Evolutionary conservation across 805 yeast genomes (phyloP).

Genomic region (Priceomyces carsonii): DNA sequence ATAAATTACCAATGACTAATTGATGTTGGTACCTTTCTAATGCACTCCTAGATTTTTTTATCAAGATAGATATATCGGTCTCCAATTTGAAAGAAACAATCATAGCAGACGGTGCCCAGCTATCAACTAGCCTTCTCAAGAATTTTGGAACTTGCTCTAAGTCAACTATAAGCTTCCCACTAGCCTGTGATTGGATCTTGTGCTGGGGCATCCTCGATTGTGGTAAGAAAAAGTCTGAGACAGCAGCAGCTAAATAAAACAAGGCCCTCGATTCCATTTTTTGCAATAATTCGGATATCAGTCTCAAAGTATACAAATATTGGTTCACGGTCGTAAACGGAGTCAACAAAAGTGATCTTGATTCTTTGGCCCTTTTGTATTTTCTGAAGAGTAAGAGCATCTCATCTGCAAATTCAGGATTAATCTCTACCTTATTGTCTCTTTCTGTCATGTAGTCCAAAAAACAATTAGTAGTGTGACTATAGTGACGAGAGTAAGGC

Average conservation of each 20-base stretch:
- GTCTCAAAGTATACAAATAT: slow-evolving; percentile 79
- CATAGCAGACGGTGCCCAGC: slow-evolving; percentile 96
- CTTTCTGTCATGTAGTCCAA: slow-evolving; percentile 74
- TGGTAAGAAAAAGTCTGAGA: slow-evolving; percentile 93
- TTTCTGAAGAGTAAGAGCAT: slow-evolving; percentile 62
- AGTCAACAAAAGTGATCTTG: slow-evolving; percentile 59
- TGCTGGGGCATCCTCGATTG: slow-evolving; percentile 84
- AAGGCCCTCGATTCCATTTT: slow-evolving; percentile 58
- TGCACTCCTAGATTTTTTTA: slow-evolving; percentile 77
- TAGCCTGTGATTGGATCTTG: slow-evolving; percentile 84
- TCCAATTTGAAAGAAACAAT: slow-evolving; percentile 92
- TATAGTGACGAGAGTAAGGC: slow-evolving; percentile 90
- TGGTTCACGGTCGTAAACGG: slow-evolving; percentile 97
- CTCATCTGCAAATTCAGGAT: slow-evolving; percentile 56
- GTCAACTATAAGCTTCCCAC: slow-evolving; percentile 78
- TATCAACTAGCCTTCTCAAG: slow-evolving; percentile 79
- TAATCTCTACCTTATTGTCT: slow-evolving; percentile 60
- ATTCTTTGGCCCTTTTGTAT: slow-evolving; percentile 50
- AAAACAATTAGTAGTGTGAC: slow-evolving; percentile 82
- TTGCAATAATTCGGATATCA: slow-evolving; percentile 61
- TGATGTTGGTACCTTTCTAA: slow-evolving; percentile 87
- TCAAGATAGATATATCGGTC: slow-evolving; percentile 72
- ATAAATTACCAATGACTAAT: slow-evolving; percentile 87
- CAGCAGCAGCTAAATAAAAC: slow-evolving; percentile 95
- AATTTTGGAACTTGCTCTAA: slow-evolving; percentile 97